Evolutionary conservation across 495 filamentous ascomycete genomes (phyloP), one percentile per base, ranked within the genome.

Genomic region (Neurospora sp.): DNA sequence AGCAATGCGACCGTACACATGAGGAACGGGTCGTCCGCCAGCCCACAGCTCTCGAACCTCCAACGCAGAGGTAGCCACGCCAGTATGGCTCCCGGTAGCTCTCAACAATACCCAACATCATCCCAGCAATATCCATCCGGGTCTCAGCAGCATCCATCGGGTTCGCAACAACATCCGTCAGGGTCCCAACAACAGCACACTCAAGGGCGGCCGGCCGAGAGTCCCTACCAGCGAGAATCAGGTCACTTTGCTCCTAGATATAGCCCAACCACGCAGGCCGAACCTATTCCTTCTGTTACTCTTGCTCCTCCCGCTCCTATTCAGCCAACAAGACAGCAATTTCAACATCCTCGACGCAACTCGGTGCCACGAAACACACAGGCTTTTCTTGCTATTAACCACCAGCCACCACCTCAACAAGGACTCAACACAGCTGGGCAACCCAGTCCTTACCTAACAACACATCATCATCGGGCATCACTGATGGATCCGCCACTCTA

Each of bases 401-500:
- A 83, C 41, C 83, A 84, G 27, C 73, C 75, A 11, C 78, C 78
- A 6, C 82, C 84, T 37, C 80, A 81, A 41, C 31, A 77, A 1
- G 75, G 74, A 16, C 81, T 81, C 69, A 77, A 81, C 71, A 83
- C 82, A 0, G 79, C 81, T 6, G 81, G 77, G 41, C 82, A 85
- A 62, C 81, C 83, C 72, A 83, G 74, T 77, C 85, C 76, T 38
- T 82, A 78, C 44, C 76, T 79, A 18, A 48, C 77, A 69, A 76
- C 77, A 23, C 41, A 80, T 46, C 70, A 78, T 71, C 69, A 81
- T 71, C 85, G 87, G 37, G 88, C 88, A 14, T 88, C 90, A 14
- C 88, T 87, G 46, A 85, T 90, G 48, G 92, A 92, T 72, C 89
- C 90, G 20, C 85, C 88, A 27, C 74, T 84, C 7, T 85, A 84